phyloP scores from a whole-genome alignment of 257 asterid genomes.

The Solanum sejunctum region DNA sequence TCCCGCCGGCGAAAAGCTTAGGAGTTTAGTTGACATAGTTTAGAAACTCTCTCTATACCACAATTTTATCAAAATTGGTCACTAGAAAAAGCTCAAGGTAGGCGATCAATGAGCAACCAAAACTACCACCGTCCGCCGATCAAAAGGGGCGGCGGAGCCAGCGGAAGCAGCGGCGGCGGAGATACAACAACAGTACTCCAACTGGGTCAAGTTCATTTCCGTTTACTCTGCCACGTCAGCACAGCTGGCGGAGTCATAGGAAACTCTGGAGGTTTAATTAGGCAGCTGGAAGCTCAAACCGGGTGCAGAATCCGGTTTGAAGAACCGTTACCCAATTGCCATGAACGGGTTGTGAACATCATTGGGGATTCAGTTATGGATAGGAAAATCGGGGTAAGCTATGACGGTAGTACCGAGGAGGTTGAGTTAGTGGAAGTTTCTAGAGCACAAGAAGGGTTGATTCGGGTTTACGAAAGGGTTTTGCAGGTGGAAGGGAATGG shows the following conservation, averaged over 20 bases:
- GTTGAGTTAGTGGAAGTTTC: slow-evolving; percentile 26
- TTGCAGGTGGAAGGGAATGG: slow-evolving; percentile 32
- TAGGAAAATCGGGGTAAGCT: slow-evolving; percentile 7
- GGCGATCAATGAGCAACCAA: not conserved
- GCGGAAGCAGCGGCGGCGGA: not conserved
- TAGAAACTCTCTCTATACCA: not conserved
- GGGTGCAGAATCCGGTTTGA: slow-evolving; percentile 32
- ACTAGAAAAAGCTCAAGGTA: not conserved
- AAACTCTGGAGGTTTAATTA: slow-evolving; percentile 25
- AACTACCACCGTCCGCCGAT: not conserved
- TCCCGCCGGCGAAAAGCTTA: too few species aligned
- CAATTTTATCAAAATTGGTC: not conserved
- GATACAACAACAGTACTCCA: not conserved
- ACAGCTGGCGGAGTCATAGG: slow-evolving; percentile 50
- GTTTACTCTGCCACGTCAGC: slow-evolving; percentile 38
- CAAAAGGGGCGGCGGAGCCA: not conserved
- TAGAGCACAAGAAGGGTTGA: slow-evolving; percentile 40
- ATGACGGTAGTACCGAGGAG: not conserved
- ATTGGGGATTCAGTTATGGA: slow-evolving; percentile 25
- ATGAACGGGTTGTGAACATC: slow-evolving; percentile 44
- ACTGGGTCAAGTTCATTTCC: slow-evolving; percentile 23
- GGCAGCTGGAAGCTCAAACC: slow-evolving; percentile 26
- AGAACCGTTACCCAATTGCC: slow-evolving; percentile 26
- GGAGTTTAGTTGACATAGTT: too few species aligned
- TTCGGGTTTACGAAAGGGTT: slow-evolving; percentile 50